Evolutionary conservation across 768 basidiomycete species (phyloP).

Genomic region (Boletus edulis): DNA sequence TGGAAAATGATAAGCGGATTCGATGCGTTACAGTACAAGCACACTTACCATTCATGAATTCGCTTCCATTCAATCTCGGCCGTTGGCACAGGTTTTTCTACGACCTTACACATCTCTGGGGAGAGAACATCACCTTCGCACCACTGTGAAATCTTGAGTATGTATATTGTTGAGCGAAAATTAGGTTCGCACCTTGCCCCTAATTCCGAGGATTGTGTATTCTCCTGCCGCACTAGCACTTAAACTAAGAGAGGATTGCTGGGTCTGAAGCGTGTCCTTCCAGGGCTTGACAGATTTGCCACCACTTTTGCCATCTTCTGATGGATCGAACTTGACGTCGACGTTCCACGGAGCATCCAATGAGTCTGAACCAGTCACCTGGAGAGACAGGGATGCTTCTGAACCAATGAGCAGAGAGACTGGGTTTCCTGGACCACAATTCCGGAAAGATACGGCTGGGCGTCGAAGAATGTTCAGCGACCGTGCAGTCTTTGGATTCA

Average conservation of each 20-base stretch:
- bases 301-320: conserved; percentile 34
- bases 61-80: conserved; percentile 88
- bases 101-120: conserved; percentile 75
- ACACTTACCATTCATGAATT: conserved; percentile 79
- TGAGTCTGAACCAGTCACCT: conserved; percentile 51
- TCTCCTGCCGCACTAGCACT: conserved; percentile 66
- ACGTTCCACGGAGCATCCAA: conserved; percentile 71
- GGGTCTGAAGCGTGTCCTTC: conserved; percentile 59
- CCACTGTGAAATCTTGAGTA: conserved; percentile 37
- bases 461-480: conserved; percentile 70
- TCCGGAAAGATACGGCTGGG: conserved; percentile 68
- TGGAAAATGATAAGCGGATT: not conserved
- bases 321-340: conserved; percentile 59
- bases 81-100: conserved; percentile 72
- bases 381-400: conserved; percentile 55
- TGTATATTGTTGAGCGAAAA: not conserved
- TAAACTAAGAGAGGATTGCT: conserved; percentile 45
- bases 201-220: conserved; percentile 68
- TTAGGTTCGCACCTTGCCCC: conserved; percentile 52
- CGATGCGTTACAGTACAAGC: conserved; percentile 3
- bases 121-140: conserved; percentile 84
- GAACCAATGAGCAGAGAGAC: conserved; percentile 70
- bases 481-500: conserved; percentile 49
- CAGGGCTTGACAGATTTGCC: conserved; percentile 53
- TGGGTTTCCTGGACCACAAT: conserved; percentile 70